Conservation (phyloP, 805 yeast genomes). For the Candida ovalis region DNA sequence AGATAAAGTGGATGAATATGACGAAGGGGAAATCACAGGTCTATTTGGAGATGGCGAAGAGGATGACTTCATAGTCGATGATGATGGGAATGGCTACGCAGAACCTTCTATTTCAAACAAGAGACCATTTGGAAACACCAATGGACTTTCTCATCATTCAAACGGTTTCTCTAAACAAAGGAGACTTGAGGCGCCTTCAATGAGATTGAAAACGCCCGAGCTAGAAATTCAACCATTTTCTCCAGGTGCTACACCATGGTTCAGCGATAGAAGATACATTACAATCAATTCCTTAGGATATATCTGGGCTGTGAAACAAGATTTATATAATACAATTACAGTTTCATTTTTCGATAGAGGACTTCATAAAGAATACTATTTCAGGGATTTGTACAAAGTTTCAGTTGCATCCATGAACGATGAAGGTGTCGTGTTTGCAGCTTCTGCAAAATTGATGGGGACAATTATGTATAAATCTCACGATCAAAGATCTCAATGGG, state of each 20-base stretch:
- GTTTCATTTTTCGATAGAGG: conserved; percentile 83
- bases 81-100: conserved; percentile 46
- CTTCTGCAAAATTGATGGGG: conserved; percentile 17
- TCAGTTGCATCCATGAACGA: conserved; percentile 74
- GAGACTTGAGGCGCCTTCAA: conserved; percentile 4
- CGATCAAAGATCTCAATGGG: conserved; percentile 68
- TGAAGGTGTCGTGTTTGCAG: conserved; percentile 62
- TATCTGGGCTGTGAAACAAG: conserved; percentile 69
- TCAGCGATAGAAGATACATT: conserved; percentile 63
- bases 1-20: conserved; percentile 4
- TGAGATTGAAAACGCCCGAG: conserved; percentile 5
- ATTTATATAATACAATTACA: conserved; percentile 65
- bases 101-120: conserved; percentile 7
- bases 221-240: conserved; percentile 61
- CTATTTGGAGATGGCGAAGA: conserved; percentile 37
- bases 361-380: conserved; percentile 74
- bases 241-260: conserved; percentile 87
- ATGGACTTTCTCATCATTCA: neutral
- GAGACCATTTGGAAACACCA: neutral
- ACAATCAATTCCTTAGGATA: conserved; percentile 81
- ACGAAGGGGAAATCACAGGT: conserved; percentile 24
- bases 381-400: conserved; percentile 66
- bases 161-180: conserved; percentile 6
- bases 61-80: conserved; percentile 60
- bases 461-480: conserved; percentile 66